Conservation (phyloP, 2,329 filamentous ascomycete species). For the Aureobasidium leucospermi region DNA sequence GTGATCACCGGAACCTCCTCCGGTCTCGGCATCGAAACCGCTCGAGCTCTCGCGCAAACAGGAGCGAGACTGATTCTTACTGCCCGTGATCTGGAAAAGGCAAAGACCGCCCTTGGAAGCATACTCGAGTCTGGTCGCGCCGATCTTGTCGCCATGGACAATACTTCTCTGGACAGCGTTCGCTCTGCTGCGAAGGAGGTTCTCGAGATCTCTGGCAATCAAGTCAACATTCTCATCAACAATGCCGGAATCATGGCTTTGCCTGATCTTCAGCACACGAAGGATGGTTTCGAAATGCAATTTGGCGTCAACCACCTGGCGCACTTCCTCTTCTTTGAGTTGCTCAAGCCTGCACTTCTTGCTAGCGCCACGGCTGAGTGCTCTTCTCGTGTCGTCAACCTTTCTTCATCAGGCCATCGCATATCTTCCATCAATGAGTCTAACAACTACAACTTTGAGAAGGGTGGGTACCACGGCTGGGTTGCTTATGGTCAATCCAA, state of each 20-base stretch:
- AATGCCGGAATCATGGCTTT: constrained; percentile 41
- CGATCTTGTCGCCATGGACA: constrained; percentile 23
- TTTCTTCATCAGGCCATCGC: constrained; percentile 40
- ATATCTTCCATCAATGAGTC: constrained; percentile 28
- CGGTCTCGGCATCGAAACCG: constrained; percentile 40
- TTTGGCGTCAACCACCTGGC: constrained; percentile 48
- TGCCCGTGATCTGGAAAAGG: constrained; percentile 26
- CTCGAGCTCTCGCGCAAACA: constrained; percentile 37
- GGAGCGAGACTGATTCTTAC: constrained; percentile 40
- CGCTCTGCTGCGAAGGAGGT: constrained; percentile 29
- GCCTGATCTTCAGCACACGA: constrained; percentile 31
- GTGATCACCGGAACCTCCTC: constrained; percentile 39
- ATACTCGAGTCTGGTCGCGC: background rate
- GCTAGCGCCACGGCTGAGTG: constrained; percentile 32
- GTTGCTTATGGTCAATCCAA: constrained; percentile 44
- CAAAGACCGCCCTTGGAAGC: background rate
- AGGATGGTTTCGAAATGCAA: constrained; percentile 45
- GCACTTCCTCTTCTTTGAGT: constrained; percentile 48
- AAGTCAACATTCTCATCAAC: constrained; percentile 36
- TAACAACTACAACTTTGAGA: constrained; percentile 34
- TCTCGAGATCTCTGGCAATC: constrained; percentile 26
- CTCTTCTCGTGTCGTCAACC: constrained; percentile 40
- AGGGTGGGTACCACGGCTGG: constrained; percentile 29
- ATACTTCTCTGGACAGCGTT: constrained; percentile 28
- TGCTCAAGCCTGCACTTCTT: constrained; percentile 40